These are phyloP conservation scores for Linaria vulgaris DNA, from an alignment of 257 asterid species.

Conservation along the genomic window DNA sequence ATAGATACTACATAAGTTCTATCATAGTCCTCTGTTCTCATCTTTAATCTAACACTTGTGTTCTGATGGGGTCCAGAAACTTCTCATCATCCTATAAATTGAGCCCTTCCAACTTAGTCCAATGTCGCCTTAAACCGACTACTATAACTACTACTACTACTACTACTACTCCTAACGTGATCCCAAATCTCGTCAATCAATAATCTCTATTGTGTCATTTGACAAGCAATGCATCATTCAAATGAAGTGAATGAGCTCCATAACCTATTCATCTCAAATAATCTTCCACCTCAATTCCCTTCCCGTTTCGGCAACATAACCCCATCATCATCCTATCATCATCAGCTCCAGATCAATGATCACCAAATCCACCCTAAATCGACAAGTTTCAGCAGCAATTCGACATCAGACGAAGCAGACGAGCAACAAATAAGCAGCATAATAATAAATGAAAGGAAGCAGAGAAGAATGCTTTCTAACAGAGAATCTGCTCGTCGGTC, in stretches of 20 bases:
- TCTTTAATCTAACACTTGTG: slow-evolving; percentile 52
- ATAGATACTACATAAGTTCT: slow-evolving; percentile 32
- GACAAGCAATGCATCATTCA: slow-evolving; percentile 54
- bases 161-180: slow-evolving; percentile 23
- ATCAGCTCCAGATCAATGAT: slow-evolving; percentile 38
- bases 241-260: slow-evolving; percentile 57
- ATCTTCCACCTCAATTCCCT: slow-evolving; percentile 49
- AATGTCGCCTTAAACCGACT: slow-evolving; percentile 46
- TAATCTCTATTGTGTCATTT: neutral
- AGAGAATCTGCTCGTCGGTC: slow-evolving; percentile 87
- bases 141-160: no score
- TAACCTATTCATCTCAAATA: slow-evolving; percentile 51
- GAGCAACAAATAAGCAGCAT: slow-evolving; percentile 65
- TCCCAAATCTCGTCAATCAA: slow-evolving; percentile 22
- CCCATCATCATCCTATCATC: slow-evolving; percentile 27
- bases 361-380: slow-evolving; percentile 57
- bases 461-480: slow-evolving; percentile 85
- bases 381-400: slow-evolving; percentile 67
- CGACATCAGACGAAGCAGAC: slow-evolving; percentile 89
- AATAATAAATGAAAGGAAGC: slow-evolving; percentile 79
- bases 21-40: slow-evolving; percentile 41
- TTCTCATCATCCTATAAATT: slow-evolving; percentile 58
- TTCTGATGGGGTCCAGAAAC: slow-evolving; percentile 41
- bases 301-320: slow-evolving; percentile 43
- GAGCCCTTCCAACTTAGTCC: slow-evolving; percentile 40